Percentiles rank a stretch among this genome's conserved stretches.
These are phyloP conservation scores for Xylogone sp. DNA, from an alignment of 2,329 filamentous ascomycete genomes.

Conservation along the genomic window DNA sequence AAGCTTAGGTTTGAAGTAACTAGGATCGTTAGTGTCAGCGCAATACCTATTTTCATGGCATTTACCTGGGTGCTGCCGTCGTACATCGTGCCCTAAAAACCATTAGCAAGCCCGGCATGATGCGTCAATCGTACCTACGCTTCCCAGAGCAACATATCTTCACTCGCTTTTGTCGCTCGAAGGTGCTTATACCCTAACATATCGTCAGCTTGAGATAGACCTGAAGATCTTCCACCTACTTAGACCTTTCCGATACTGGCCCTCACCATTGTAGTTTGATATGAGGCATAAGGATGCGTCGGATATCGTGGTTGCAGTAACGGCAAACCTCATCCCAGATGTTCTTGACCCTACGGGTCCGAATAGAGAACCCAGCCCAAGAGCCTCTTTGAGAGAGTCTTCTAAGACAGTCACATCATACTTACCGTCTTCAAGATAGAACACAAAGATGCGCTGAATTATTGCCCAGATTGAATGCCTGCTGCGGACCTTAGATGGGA, in stretches of 20 bases:
- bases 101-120: conserved; percentile 6
- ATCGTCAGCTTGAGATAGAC: conserved; percentile 3
- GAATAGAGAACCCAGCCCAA: conserved; percentile 13
- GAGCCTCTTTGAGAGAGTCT: conserved; percentile 11
- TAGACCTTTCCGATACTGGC: conserved; percentile 8
- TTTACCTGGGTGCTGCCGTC: conserved; percentile 17
- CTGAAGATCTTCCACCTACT: conserved; percentile 12
- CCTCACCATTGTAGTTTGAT: conserved; percentile 20
- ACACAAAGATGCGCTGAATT: no score
- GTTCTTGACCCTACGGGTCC: conserved; percentile 4
- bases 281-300: conserved; percentile 17
- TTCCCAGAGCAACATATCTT: conserved; percentile 18
- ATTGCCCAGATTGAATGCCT: no score
- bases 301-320: conserved; percentile 18
- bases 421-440: no score
- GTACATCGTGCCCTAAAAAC: conserved; percentile 11
- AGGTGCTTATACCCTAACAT: conserved; percentile 17
- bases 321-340: conserved; percentile 17
- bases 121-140: conserved; percentile 12
- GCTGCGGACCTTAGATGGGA: no score
- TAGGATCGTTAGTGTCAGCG: conserved; percentile 7
- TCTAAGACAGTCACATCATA: conserved; percentile 15
- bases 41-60: background rate
- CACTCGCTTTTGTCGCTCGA: conserved; percentile 6
- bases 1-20: conserved; percentile 16